phyloP scores from a whole-genome alignment of 495 filamentous ascomycete species.

The Hypoxylon fragiforme region DNA sequence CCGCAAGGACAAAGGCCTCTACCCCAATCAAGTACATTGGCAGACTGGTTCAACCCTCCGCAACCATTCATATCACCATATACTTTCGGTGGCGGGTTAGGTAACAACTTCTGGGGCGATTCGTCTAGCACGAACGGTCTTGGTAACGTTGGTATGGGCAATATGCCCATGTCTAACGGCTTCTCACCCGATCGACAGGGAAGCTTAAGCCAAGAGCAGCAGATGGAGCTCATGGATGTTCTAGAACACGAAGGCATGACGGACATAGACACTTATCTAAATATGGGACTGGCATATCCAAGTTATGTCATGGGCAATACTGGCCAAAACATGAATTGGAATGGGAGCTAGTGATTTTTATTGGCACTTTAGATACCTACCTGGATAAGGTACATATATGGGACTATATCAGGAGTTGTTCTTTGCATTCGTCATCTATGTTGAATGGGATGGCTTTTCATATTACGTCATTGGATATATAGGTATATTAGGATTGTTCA shows the following conservation, averaged over 20 bases:
- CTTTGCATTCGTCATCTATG: not conserved
- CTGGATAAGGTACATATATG: too few species aligned
- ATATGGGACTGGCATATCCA: constrained; percentile 37
- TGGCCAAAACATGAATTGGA: constrained; percentile 30
- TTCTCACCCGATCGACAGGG: constrained; percentile 54
- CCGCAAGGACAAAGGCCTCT: constrained; percentile 44
- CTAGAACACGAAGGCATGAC: constrained; percentile 66
- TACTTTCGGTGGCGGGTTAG: constrained; percentile 47
- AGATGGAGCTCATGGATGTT: constrained; percentile 69
- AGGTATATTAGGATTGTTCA: constrained; percentile 23
- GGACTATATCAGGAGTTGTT: not conserved
- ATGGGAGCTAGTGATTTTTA: not conserved
- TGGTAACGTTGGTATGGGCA: constrained; percentile 33
- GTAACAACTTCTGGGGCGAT: constrained; percentile 50
- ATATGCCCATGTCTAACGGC: constrained; percentile 32
- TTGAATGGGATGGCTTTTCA: not conserved
- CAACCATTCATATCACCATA: constrained; percentile 56
- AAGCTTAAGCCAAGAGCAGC: constrained; percentile 70
- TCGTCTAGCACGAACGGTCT: constrained; percentile 42
- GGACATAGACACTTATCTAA: constrained; percentile 65
- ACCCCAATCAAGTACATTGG: constrained; percentile 38
- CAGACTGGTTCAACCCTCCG: constrained; percentile 53
- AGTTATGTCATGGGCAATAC: constrained; percentile 22
- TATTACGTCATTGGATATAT: constrained; percentile 10
- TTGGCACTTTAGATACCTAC: too few species aligned